Evolutionary conservation across 106 monocot species (phyloP), one percentile per base, ranked within the genome.

Genomic region (Dendrobium nobile): DNA sequence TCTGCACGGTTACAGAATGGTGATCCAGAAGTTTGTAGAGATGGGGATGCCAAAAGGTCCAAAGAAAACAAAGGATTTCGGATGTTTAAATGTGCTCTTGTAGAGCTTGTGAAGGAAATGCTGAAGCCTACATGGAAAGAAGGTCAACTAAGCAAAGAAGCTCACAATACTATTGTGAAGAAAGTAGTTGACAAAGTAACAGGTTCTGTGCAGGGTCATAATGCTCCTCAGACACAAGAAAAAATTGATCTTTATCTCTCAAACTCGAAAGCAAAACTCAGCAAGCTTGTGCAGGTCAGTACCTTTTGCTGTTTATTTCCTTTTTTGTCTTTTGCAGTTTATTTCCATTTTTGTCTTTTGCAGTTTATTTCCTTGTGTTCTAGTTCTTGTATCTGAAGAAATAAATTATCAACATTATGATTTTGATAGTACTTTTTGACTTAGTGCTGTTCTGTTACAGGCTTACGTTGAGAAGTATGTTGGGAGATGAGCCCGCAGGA

Each of bases 101-200:
- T 91, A 20, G 95, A 99, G 26, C 87, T 91, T 83, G 99, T 91
- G 27, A 99, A 99, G 87, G 95, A 95, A 59, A 73, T 88, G 13
- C 75, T 99, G 67, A 92, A 93, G 84, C 95, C 95, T 2, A 84
- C 55, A 0, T 99, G 99, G 99, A 99, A 95, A 82, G 99, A 95
- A 73, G 99, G 99, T 15, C 91, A 90, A 13, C 80, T 99, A 87
- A 99, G 95, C 67, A 95, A 90, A 82, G 99, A 99, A 81, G 85
- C 88, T 67, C 93, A 99, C 72, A 99, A 99, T 56, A 93, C 95
- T 20, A 93, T 99, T 40, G 95, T 99, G 59, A 99, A 99, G 84
- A 99, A 99, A 80, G 92, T 93, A 7, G 90, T 95, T 41, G 99
- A 99, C 4, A 99, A 99, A 78, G 99, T 99, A 20, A 87, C 87